phyloP scores from a whole-genome alignment of 176 grass and related monocot genomes.

The Lolium multiflorum region DNA sequence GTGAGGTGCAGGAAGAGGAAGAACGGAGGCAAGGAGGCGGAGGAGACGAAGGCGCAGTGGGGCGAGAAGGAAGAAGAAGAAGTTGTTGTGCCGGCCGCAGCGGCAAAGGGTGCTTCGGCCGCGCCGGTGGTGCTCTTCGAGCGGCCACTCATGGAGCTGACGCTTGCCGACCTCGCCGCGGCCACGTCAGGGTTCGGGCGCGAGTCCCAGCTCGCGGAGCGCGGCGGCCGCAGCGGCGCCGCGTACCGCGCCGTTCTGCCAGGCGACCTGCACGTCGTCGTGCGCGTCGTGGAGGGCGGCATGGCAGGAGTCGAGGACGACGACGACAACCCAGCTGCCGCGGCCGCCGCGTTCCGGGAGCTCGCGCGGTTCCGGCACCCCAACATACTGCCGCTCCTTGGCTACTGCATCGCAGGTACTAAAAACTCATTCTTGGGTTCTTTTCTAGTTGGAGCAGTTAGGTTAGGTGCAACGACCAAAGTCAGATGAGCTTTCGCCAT shows the following conservation, averaged over 20 bases:
- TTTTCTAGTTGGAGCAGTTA: constrained; percentile 45
- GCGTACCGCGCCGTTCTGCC: constrained; percentile 87
- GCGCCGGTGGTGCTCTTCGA: constrained; percentile 92
- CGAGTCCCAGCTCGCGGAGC: constrained; percentile 88
- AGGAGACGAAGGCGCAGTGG: constrained; percentile 34
- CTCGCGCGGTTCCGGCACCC: constrained; percentile 81
- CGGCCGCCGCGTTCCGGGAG: constrained; percentile 57
- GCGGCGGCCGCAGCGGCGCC: constrained; percentile 67
- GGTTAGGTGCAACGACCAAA: constrained; percentile 10
- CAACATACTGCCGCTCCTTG: constrained; percentile 84
- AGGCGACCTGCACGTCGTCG: constrained; percentile 74
- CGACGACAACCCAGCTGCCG: constrained; percentile 41
- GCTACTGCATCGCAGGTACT: constrained; percentile 85
- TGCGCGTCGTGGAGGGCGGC: constrained; percentile 69
- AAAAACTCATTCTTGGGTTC: background rate
- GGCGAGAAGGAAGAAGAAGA: constrained; percentile 5
- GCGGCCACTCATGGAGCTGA: constrained; percentile 79
- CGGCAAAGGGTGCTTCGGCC: constrained; percentile 43
- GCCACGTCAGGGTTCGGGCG: constrained; percentile 84
- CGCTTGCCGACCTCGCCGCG: constrained; percentile 69
- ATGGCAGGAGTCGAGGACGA: constrained; percentile 42
- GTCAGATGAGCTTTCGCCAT: background rate
- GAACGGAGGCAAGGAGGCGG: constrained; percentile 16
- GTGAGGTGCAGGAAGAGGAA: constrained; percentile 32
- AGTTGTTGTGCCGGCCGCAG: constrained; percentile 25